phyloP scores from a whole-genome alignment of 2,329 filamentous ascomycete genomes.

The Curvularia sp. region DNA sequence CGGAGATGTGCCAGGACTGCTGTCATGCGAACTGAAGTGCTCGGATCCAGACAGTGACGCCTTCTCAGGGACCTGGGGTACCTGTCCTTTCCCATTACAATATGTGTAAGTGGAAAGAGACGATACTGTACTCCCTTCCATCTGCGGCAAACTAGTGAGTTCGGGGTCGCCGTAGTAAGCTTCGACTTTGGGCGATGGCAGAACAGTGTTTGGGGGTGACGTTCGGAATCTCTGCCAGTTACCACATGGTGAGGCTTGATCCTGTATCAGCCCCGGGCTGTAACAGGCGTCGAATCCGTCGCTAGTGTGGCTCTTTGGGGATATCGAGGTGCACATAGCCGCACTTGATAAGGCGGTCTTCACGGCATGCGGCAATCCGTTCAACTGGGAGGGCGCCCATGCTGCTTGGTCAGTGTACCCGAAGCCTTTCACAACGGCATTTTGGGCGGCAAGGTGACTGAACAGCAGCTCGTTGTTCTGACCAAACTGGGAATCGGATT shows the following conservation, averaged over 20 bases:
- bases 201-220: not conserved
- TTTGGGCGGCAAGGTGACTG: constrained; percentile 12
- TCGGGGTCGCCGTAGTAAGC: not conserved
- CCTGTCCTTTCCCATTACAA: not conserved
- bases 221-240: constrained; percentile 12
- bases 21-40: constrained; percentile 19
- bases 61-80: not conserved
- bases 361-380: constrained; percentile 5
- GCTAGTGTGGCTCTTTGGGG: constrained; percentile 33
- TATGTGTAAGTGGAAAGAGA: not conserved
- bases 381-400: constrained; percentile 8
- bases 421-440: constrained; percentile 11
- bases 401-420: not conserved
- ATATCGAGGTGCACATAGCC: constrained; percentile 23
- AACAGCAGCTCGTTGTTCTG: constrained; percentile 20
- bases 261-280: constrained; percentile 15
- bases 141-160: constrained; percentile 4
- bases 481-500: constrained; percentile 12
- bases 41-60: constrained; percentile 9
- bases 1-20: constrained; percentile 9
- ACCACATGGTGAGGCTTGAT: constrained; percentile 9
- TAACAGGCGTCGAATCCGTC: constrained; percentile 19
- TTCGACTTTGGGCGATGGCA: not conserved
- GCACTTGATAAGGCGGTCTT: constrained; percentile 16
- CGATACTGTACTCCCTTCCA: not conserved